Evolutionary conservation across 2,329 filamentous ascomycete species (phyloP).

Genomic region (Diaporthe aspalathi): DNA sequence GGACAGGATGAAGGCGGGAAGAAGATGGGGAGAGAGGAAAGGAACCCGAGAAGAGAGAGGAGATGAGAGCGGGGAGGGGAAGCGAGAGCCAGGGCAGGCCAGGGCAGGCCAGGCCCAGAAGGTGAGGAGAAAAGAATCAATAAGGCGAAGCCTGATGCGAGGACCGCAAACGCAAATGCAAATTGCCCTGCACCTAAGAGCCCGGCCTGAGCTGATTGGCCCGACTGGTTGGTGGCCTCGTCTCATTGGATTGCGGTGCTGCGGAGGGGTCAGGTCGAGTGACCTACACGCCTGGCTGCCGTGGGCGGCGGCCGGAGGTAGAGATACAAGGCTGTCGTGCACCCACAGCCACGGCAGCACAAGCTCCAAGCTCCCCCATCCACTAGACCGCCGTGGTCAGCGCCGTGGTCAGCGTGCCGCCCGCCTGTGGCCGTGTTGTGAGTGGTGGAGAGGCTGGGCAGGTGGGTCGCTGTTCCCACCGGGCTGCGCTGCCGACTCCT

Average conservation of each 20-base stretch:
- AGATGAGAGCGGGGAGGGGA: not conserved
- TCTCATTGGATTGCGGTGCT: slow-evolving; percentile 14
- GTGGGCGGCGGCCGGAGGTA: not conserved
- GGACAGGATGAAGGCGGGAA: not conserved
- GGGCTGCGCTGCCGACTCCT: slow-evolving; percentile 22
- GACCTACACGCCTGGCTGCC: not conserved
- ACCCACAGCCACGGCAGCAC: slow-evolving; percentile 17
- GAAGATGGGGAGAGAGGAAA: not conserved
- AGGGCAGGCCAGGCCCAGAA: not conserved
- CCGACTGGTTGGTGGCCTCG: slow-evolving; percentile 10
- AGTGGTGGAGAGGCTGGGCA: slow-evolving; percentile 18
- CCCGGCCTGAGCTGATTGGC: not conserved
- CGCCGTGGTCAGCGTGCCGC: slow-evolving; percentile 22
- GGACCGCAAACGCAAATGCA: slow-evolving; percentile 18
- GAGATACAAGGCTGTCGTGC: slow-evolving; percentile 25
- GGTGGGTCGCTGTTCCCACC: slow-evolving; percentile 15
- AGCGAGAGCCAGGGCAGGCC: not conserved
- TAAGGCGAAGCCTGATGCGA: slow-evolving; percentile 14
- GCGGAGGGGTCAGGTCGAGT: slow-evolving; percentile 8
- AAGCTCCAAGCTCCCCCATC: slow-evolving; percentile 25
- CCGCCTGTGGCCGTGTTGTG: slow-evolving; percentile 16
- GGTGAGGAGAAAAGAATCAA: not conserved
- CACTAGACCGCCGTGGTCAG: slow-evolving; percentile 16
- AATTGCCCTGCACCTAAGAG: slow-evolving; percentile 9
- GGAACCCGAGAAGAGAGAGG: not conserved